Percentiles rank a stretch among this genome's conserved stretches.
phyloP scores from a whole-genome alignment of 179 eudicot species.

The Silene noctiflora region DNA sequence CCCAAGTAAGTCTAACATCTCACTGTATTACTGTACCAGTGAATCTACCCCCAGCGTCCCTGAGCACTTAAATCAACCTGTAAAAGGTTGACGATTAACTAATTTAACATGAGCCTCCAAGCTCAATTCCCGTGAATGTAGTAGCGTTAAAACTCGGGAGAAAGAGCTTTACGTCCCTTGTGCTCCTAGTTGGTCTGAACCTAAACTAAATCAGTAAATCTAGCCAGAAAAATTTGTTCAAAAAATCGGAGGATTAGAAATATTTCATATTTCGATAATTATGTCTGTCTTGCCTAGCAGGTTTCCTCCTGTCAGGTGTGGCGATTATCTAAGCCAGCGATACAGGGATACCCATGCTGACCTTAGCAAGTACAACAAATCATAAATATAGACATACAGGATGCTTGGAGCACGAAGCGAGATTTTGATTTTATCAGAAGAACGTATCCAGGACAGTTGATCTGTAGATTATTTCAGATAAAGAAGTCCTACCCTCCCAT shows the following conservation, averaged over 20 bases:
- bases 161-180: too few species aligned
- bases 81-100: too few species aligned
- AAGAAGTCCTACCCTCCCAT: neutral
- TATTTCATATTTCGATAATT: too few species aligned
- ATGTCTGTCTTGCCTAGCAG: conserved; percentile 26
- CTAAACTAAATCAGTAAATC: too few species aligned
- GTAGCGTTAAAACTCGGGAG: too few species aligned
- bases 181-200: too few species aligned
- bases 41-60: too few species aligned
- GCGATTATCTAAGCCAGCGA: conserved; percentile 61
- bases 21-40: neutral
- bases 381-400: neutral
- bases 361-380: conserved; percentile 42
- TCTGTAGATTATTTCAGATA: neutral
- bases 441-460: neutral
- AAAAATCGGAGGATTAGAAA: too few species aligned
- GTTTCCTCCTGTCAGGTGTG: conserved; percentile 71
- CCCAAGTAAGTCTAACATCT: conserved; percentile 60
- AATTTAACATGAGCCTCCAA: too few species aligned
- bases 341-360: conserved; percentile 75
- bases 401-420: neutral
- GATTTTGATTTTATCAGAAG: neutral
- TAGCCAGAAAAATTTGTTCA: too few species aligned
- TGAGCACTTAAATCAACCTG: too few species aligned
- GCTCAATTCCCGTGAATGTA: too few species aligned